Evolutionary conservation across 2,329 filamentous ascomycete species (phyloP).

Genomic region (Beauveria varroae): DNA sequence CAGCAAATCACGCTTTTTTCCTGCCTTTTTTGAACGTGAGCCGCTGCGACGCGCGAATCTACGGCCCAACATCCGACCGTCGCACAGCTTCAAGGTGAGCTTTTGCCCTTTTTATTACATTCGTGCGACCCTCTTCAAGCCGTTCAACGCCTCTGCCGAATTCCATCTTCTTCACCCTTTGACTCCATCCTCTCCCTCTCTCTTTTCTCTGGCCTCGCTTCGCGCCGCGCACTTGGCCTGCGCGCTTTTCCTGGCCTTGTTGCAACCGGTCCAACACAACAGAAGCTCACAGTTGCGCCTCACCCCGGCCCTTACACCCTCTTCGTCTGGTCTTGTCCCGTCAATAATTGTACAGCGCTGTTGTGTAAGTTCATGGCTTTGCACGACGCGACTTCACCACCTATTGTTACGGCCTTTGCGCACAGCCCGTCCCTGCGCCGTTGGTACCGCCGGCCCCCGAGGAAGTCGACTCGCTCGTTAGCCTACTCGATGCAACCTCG

Average conservation of each 20-base stretch:
- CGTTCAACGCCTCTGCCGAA: background rate
- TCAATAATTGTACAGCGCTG: background rate
- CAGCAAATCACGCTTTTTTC: slow-evolving; percentile 8
- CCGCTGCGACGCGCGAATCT: slow-evolving; percentile 8
- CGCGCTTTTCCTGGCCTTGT: slow-evolving; percentile 9
- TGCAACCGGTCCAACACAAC: slow-evolving; percentile 1
- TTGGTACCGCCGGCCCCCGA: background rate
- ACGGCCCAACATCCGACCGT: slow-evolving; percentile 6
- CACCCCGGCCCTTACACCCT: background rate
- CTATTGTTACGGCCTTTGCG: background rate
- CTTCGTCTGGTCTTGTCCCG: background rate
- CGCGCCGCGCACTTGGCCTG: slow-evolving; percentile 8
- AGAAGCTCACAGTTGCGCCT: slow-evolving; percentile 3
- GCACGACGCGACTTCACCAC: background rate
- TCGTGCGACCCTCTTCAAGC: background rate
- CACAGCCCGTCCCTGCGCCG: background rate
- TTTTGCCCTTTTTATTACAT: background rate
- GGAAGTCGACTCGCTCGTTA: background rate
- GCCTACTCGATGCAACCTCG: background rate
- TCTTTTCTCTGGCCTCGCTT: background rate
- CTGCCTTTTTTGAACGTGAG: background rate
- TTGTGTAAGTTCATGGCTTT: slow-evolving; percentile 5
- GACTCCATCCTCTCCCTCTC: background rate
- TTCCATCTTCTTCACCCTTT: background rate
- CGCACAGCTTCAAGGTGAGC: slow-evolving; percentile 10